phyloP scores from a whole-genome alignment of 148 eudicot genomes.

The Silene conica region DNA sequence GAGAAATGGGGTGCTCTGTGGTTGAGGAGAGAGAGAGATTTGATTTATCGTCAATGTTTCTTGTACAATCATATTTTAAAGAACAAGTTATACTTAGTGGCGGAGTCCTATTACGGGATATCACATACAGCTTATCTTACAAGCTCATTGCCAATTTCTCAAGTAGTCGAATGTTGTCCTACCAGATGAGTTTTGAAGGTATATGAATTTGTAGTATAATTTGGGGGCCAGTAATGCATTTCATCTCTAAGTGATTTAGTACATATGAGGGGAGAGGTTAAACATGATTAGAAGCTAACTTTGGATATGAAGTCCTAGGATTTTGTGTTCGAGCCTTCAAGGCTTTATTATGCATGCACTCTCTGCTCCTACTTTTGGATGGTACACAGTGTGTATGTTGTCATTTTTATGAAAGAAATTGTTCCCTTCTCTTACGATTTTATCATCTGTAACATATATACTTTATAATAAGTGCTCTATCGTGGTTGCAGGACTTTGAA shows the following conservation, averaged over 20 bases:
- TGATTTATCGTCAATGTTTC: too few relatives aligned
- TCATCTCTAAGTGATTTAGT: not conserved
- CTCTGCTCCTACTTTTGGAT: not conserved
- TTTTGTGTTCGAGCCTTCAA: not conserved
- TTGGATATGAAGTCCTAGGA: not conserved
- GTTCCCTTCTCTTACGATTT: not conserved
- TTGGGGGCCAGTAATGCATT: not conserved
- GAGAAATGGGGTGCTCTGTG: not conserved
- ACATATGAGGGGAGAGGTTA: not conserved
- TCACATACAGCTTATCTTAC: not conserved
- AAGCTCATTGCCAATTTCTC: conserved; percentile 1
- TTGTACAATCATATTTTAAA: not conserved
- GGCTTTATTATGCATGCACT: conserved; percentile 4
- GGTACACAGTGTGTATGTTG: not conserved
- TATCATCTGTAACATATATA: not conserved
- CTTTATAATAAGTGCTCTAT: conserved; percentile 15
- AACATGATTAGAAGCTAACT: not conserved
- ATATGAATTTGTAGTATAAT: not conserved
- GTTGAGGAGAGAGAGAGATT: too few relatives aligned
- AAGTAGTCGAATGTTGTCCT: not conserved
- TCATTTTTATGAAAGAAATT: not conserved
- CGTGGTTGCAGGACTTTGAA: conserved; percentile 73
- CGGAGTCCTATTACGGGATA: not conserved
- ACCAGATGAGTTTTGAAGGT: not conserved
- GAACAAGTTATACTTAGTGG: conserved; percentile 5